phyloP scores from a whole-genome alignment of 495 filamentous ascomycete species.

The Aspergillus asperescens region DNA sequence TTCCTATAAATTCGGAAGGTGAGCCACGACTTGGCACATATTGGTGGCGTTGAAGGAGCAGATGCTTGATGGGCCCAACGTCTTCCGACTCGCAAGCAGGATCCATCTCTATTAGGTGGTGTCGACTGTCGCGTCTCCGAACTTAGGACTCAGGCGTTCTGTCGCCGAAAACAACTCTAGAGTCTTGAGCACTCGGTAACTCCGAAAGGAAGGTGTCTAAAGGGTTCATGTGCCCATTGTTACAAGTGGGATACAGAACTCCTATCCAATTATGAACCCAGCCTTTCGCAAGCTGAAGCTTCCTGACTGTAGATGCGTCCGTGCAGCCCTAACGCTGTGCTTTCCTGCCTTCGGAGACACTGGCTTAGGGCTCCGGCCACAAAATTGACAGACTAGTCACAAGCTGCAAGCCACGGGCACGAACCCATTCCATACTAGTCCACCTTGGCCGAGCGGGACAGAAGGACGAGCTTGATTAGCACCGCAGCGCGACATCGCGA shows the following conservation, averaged over 20 bases:
- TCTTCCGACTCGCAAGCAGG: neutral
- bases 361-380: conserved; percentile 1
- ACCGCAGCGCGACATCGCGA: neutral
- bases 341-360: neutral
- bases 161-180: neutral
- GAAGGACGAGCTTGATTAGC: no score
- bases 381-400: neutral
- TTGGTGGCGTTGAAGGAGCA: conserved; percentile 1
- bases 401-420: neutral
- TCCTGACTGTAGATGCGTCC: no score
- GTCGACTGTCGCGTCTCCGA: neutral
- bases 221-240: no score
- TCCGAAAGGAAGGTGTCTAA: neutral
- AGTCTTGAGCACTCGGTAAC: neutral
- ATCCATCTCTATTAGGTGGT: neutral
- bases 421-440: neutral
- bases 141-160: neutral
- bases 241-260: no score
- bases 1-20: neutral
- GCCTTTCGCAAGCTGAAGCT: no score
- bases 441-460: no score
- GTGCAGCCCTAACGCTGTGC: no score
- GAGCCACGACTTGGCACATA: conserved; percentile 1
- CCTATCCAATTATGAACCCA: no score
- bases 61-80: neutral